Evolutionary conservation across 2,329 filamentous ascomycete species (phyloP).

Genomic region (Colletotrichum higginsianum): DNA sequence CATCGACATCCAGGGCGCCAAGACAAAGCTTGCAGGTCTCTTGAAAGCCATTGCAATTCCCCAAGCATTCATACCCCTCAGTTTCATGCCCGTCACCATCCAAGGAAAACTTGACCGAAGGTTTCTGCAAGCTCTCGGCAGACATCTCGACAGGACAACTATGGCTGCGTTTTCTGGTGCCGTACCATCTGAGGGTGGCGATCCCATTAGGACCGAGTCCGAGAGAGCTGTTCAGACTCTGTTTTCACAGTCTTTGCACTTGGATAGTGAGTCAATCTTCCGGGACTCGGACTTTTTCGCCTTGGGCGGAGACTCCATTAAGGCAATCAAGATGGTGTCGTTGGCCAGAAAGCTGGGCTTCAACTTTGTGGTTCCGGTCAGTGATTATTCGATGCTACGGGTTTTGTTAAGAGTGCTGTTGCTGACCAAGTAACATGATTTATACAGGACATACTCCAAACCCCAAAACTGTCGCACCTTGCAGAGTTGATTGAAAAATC

Average conservation of each 20-base stretch:
- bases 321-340: conserved; percentile 23
- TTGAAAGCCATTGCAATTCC: conserved; percentile 23
- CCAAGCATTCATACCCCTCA: conserved; percentile 4
- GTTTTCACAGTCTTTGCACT: background rate
- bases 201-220: background rate
- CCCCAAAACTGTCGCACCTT: background rate
- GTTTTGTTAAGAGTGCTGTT: no score
- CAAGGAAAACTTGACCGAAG: conserved; percentile 23
- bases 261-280: background rate
- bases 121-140: background rate
- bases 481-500: conserved; percentile 1
- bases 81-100: background rate
- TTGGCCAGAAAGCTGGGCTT: conserved; percentile 17
- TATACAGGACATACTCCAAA: conserved; percentile 10
- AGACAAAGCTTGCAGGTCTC: background rate
- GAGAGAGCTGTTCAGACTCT: background rate
- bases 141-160: background rate
- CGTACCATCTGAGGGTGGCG: accelerated
- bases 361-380: conserved; percentile 10
- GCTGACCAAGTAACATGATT: background rate
- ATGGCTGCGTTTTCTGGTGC: background rate
- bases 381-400: background rate
- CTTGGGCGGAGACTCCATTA: conserved; percentile 13
- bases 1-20: conserved; percentile 1
- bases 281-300: conserved; percentile 8